These are phyloP conservation scores for Boletus fagicola DNA, from an alignment of 768 basidiomycete genomes.

Conservation along the genomic window DNA sequence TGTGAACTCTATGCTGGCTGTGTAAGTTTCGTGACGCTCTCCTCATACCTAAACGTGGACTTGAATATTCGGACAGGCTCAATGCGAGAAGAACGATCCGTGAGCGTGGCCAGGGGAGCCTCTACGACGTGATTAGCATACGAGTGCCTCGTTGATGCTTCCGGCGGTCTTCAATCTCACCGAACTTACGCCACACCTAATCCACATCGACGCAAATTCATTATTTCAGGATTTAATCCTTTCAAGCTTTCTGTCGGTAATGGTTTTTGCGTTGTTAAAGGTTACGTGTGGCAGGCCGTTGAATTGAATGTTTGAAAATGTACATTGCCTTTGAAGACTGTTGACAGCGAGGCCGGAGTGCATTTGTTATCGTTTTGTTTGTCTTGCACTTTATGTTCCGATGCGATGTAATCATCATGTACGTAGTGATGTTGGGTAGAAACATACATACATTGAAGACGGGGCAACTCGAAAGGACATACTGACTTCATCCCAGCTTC, in stretches of 20 bases:
- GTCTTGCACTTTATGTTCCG: too few relatives aligned
- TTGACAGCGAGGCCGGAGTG: too few relatives aligned
- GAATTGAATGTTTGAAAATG: too few relatives aligned
- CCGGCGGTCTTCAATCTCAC: background rate
- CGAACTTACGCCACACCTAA: background rate
- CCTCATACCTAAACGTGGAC: background rate
- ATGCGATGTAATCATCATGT: too few relatives aligned
- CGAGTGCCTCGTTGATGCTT: background rate
- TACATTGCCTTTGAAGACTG: too few relatives aligned
- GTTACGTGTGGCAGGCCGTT: too few relatives aligned
- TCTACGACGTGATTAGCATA: background rate
- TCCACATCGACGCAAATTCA: background rate
- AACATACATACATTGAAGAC: too few relatives aligned
- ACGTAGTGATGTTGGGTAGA: background rate
- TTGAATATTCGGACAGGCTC: constrained; percentile 2
- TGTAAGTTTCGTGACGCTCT: constrained; percentile 2
- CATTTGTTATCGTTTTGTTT: too few relatives aligned
- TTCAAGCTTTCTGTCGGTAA: too few relatives aligned
- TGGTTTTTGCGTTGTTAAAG: too few relatives aligned
- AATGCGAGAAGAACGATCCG: constrained; percentile 12
- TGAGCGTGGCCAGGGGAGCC: background rate
- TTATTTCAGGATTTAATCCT: background rate
- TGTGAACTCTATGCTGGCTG: constrained; percentile 16
- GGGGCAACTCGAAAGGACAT: too few relatives aligned
- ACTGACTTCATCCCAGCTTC: too few relatives aligned